phyloP scores from a whole-genome alignment of 768 basidiomycete species.

The Kwoniella heveanensis region DNA sequence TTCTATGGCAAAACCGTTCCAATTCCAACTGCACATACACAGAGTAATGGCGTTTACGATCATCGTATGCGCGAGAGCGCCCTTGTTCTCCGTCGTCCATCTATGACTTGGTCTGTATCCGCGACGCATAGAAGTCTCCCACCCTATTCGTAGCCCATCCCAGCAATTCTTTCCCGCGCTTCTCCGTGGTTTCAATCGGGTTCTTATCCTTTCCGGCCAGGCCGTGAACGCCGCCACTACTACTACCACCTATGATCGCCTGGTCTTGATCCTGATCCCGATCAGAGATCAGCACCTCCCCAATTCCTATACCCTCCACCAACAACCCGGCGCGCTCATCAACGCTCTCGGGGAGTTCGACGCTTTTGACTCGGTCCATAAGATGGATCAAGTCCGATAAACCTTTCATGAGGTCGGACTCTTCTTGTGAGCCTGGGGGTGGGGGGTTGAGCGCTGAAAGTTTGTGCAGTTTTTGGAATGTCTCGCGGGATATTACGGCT shows the following conservation, averaged over 20 bases:
- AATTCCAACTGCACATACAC: too few relatives aligned
- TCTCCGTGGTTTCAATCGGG: neutral
- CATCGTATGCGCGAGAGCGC: too few relatives aligned
- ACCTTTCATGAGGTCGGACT: conserved; percentile 29
- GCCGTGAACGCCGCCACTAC: neutral
- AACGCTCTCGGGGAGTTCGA: conserved; percentile 27
- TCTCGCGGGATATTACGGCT: conserved; percentile 16
- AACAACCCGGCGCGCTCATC: conserved; percentile 25
- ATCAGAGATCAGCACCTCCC: conserved; percentile 31
- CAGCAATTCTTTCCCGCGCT: conserved; percentile 30
- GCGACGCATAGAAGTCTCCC: conserved; percentile 44
- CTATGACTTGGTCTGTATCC: conserved; percentile 4
- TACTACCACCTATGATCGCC: neutral
- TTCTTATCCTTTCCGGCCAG: neutral
- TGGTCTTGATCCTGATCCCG: conserved; percentile 5
- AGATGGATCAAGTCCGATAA: conserved; percentile 34
- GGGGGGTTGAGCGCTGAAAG: conserved; percentile 47
- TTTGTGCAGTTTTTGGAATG: conserved; percentile 34
- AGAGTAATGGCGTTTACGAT: too few relatives aligned
- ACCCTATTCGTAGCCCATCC: conserved; percentile 39
- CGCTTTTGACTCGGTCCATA: conserved; percentile 44
- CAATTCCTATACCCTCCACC: conserved; percentile 18
- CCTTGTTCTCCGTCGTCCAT: too few relatives aligned
- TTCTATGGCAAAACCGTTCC: too few relatives aligned
- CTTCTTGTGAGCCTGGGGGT: conserved; percentile 26